Base-by-base conservation (phyloP, 495 filamentous ascomycete species). In the Penicillium nucicola region DNA sequence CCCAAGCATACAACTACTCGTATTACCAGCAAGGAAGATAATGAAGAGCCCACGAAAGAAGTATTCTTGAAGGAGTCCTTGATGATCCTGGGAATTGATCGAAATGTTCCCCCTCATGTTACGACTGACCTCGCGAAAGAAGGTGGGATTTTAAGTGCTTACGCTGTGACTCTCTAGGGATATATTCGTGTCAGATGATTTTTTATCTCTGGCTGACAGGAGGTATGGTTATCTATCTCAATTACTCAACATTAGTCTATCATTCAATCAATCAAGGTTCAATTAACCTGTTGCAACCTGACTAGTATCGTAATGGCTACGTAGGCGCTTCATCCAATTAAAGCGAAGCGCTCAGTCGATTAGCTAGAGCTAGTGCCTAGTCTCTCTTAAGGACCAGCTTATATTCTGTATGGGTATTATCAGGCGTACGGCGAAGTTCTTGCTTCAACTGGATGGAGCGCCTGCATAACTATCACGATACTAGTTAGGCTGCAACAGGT, bases 51-150 rank as follows among this genome's bases (percentile, higher is more conserved):
- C 4, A 15, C 36, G 8, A 48, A 42, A 2, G 40, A 37, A 1
- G 6, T 25, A 10, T 34, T 8, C 9, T 50, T 56, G 42, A 79
- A 75, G 31, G 85, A 89, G 66, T 84, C 85, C 7, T 62, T 89
- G 45, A 89, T 89, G 85, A 88, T 89, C 56, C 50, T 89, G 32
- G 84, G 84, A 0, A 77, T 89, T 28, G 81, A 83, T 51, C 71
- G 75, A 6, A 68, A 68, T 7, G 79, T 87, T 6, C 77, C 74
- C 0, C 66, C 70, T 39, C 75, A 77, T 14, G 79, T 86, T 31
- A 58, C 83, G 15, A 66, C 71, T 23, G 78, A 78, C 11, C 59
- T 89, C 53, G 67, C 73, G 11, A 68, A 57, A 45, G 66, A 76
- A 22, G 75, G 83, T 47, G 85, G 85, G 1, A 81, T 88, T 39